Conservation (phyloP, 164 flowering plant species). For the Magnolia sinica region DNA sequence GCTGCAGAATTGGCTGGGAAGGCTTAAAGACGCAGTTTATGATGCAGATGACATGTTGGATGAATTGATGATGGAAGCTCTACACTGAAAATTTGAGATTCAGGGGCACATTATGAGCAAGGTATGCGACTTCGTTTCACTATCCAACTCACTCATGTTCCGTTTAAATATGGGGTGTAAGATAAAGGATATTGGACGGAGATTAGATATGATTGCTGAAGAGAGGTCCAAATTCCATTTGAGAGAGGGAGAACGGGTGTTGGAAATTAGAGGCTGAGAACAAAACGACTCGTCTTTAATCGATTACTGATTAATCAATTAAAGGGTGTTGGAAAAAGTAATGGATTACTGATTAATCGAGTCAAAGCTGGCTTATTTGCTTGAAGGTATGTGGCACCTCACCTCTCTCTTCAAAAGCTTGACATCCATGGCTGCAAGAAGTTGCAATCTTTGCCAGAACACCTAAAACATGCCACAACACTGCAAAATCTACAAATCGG, state of each 20-base stretch:
- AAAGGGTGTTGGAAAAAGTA: no score
- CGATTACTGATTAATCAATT: neutral
- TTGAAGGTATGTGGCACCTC: no score
- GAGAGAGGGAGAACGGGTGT: neutral
- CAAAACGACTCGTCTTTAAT: neutral
- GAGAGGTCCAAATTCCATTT: conserved; percentile 4
- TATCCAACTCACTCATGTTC: neutral
- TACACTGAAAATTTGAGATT: neutral
- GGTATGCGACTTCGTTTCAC: neutral
- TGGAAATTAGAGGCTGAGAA: no score
- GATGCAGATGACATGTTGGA: conserved; percentile 11
- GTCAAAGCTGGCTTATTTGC: no score
- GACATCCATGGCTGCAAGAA: no score
- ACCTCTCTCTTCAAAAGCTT: no score
- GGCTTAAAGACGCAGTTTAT: conserved; percentile 11
- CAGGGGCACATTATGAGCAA: neutral
- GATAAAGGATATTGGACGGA: neutral
- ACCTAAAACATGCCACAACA: no score
- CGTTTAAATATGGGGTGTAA: neutral
- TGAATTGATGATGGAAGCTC: neutral
- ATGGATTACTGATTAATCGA: no score
- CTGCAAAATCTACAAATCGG: no score
- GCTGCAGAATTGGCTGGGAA: conserved; percentile 11
- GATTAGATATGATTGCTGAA: conserved; percentile 1
- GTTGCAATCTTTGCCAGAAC: no score